These are phyloP conservation scores for Vinca minor DNA, from an alignment of 257 asterid genomes.

Conservation along the genomic window DNA sequence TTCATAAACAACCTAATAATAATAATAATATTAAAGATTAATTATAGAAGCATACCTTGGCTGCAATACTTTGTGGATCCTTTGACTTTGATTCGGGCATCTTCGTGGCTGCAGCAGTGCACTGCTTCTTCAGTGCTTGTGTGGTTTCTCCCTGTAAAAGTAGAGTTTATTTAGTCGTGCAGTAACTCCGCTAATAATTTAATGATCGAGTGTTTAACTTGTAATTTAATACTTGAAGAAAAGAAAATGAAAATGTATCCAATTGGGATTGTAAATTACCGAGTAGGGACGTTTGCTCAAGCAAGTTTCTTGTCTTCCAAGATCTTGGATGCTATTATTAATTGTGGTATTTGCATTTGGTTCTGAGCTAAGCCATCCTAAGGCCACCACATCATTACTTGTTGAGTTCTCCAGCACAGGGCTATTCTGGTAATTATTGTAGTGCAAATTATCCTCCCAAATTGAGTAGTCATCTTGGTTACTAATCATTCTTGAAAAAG, in stretches of 20 bases:
- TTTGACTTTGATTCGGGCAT: slow-evolving; percentile 43
- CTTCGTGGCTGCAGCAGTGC: slow-evolving; percentile 32
- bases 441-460: slow-evolving; percentile 50
- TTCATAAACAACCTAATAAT: too few species aligned
- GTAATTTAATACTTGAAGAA: too few species aligned
- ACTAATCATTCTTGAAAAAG: slow-evolving; percentile 30
- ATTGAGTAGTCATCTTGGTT: slow-evolving; percentile 37
- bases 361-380: slow-evolving; percentile 48
- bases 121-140: slow-evolving; percentile 62
- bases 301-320: slow-evolving; percentile 26
- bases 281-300: slow-evolving; percentile 43
- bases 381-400: too few species aligned
- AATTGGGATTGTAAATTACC: too few species aligned
- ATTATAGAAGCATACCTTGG: slow-evolving; percentile 59
- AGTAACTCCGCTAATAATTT: too few species aligned
- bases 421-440: slow-evolving; percentile 15
- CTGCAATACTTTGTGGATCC: slow-evolving; percentile 90
- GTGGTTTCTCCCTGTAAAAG: slow-evolving; percentile 57
- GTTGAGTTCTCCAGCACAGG: too few species aligned
- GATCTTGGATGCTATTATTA: slow-evolving; percentile 24
- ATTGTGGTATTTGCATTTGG: slow-evolving; percentile 13
- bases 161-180: too few species aligned
- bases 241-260: too few species aligned
- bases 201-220: too few species aligned
- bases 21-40: too few species aligned